Conservation (phyloP, 306 rosid genomes). For the Cucumis hystrix region DNA sequence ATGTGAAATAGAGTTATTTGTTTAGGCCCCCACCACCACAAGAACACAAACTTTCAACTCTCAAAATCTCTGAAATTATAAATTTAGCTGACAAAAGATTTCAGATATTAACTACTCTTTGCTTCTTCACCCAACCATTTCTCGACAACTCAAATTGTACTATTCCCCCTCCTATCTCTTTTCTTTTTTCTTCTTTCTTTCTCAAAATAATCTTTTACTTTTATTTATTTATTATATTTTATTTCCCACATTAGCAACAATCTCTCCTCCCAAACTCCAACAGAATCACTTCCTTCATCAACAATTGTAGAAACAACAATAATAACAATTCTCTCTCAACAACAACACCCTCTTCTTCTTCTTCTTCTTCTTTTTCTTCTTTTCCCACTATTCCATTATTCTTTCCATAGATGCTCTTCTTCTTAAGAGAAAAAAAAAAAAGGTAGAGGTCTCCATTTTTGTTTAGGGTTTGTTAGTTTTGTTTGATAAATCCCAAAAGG, state of each 20-base stretch:
- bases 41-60: background rate
- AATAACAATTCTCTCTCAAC: constrained; percentile 3
- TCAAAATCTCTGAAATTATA: background rate
- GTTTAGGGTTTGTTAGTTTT: background rate
- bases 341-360: background rate
- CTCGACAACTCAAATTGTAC: constrained; percentile 17
- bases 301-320: constrained; percentile 37
- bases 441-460: background rate
- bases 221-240: background rate
- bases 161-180: background rate
- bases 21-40: background rate
- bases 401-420: background rate
- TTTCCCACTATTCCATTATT: background rate
- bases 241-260: background rate
- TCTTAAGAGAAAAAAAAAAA: background rate
- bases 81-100: constrained; percentile 1
- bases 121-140: background rate
- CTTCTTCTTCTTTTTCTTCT: background rate
- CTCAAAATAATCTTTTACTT: background rate
- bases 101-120: constrained; percentile 6
- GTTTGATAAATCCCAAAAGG: background rate
- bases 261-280: constrained; percentile 4
- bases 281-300: constrained; percentile 3
- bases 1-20: background rate
- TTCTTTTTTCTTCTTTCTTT: too few species aligned